phyloP scores from a whole-genome alignment of 1,284 basidiomycete species.

The Anthracocystis walkeri region DNA sequence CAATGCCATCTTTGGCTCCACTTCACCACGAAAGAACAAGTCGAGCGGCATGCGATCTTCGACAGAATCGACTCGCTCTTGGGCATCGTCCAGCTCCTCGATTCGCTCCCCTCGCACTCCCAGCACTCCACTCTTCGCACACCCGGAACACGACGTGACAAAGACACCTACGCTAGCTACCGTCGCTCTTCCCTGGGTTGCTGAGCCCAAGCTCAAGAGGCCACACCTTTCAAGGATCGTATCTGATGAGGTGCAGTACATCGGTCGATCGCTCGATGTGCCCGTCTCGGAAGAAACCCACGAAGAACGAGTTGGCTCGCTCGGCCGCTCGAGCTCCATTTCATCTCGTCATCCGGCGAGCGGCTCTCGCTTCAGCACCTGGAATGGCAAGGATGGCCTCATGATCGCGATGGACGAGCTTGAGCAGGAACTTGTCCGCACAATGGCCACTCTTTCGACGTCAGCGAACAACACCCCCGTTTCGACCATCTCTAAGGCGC shows the following conservation, averaged over 20 bases:
- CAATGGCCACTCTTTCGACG: slow-evolving; percentile 35
- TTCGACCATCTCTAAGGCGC: slow-evolving; percentile 19
- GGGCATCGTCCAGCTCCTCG: slow-evolving; percentile 23
- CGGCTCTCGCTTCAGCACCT: slow-evolving; percentile 25
- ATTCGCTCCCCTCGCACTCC: slow-evolving; percentile 31
- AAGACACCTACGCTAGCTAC: slow-evolving; percentile 16
- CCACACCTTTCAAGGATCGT: slow-evolving; percentile 24
- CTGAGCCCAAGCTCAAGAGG: slow-evolving; percentile 15
- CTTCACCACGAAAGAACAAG: slow-evolving; percentile 36
- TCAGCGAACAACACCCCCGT: slow-evolving; percentile 23
- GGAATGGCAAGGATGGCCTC: slow-evolving; percentile 38
- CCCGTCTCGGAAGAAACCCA: slow-evolving; percentile 33
- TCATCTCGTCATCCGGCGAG: slow-evolving; percentile 9
- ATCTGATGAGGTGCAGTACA: slow-evolving; percentile 35
- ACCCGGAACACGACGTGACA: slow-evolving; percentile 27
- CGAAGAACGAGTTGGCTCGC: slow-evolving; percentile 9
- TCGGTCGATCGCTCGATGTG: slow-evolving; percentile 38
- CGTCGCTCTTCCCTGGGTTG: slow-evolving; percentile 12
- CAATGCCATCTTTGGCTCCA: slow-evolving; percentile 45
- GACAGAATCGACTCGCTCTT: slow-evolving; percentile 26
- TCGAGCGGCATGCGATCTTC: slow-evolving; percentile 22
- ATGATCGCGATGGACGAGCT: slow-evolving; percentile 46
- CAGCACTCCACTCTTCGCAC: slow-evolving; percentile 14
- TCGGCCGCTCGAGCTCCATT: slow-evolving; percentile 4
- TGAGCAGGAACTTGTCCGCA: slow-evolving; percentile 39